These are phyloP conservation scores for Zizania palustris DNA, from an alignment of 202 grass and related monocot species.

Conservation along the genomic window DNA sequence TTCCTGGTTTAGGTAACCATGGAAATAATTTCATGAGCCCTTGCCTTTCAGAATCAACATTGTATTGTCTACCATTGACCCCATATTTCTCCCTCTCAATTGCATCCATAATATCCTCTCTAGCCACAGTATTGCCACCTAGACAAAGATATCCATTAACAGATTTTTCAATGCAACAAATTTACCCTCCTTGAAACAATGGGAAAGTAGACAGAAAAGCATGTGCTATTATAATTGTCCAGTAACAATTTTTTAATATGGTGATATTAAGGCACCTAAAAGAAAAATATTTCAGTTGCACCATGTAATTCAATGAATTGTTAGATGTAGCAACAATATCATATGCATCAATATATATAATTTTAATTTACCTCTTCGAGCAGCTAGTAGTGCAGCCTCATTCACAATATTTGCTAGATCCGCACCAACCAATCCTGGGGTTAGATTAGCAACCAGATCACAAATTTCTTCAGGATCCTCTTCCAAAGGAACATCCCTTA, in stretches of 20 bases:
- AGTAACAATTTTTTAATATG: conserved; percentile 24
- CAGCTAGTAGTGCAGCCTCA: conserved; percentile 83
- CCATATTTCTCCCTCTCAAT: conserved; percentile 94
- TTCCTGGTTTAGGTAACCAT: conserved; percentile 72
- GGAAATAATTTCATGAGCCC: conserved; percentile 81
- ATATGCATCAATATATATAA: conserved; percentile 20
- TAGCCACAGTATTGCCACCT: conserved; percentile 63
- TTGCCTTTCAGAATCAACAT: conserved; percentile 50
- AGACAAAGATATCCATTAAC: conserved; percentile 31
- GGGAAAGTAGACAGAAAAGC: background rate
- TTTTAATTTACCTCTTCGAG: conserved; percentile 70
- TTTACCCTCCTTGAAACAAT: background rate
- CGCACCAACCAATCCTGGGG: conserved; percentile 80
- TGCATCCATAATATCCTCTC: conserved; percentile 91
- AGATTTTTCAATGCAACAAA: conserved; percentile 10
- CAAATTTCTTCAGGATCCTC: conserved; percentile 70
- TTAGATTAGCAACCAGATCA: conserved; percentile 78
- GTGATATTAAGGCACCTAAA: conserved; percentile 7
- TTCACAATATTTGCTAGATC: conserved; percentile 93
- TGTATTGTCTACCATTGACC: conserved; percentile 65
- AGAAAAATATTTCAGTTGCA: conserved; percentile 8
- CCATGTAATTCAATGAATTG: conserved; percentile 9
- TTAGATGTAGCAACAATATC: background rate
- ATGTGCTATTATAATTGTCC: conserved; percentile 8
- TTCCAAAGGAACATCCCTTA: conserved; percentile 76